Evolutionary conservation across 1,284 basidiomycete species (phyloP), one percentile per base, ranked within the genome.

Genomic region (Heterobasidion parviporum): DNA sequence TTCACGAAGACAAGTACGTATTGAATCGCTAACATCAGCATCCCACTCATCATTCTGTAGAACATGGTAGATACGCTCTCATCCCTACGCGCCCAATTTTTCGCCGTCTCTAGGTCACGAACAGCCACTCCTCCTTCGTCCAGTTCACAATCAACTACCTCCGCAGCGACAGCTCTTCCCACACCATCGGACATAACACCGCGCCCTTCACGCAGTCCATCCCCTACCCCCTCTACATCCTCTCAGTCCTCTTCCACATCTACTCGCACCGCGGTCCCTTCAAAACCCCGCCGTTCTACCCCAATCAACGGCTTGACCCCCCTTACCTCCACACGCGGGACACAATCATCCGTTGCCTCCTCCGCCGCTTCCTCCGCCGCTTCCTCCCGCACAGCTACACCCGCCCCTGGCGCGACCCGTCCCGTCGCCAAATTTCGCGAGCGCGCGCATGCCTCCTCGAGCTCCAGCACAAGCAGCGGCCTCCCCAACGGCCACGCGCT

Each of bases 1-100:
- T 0, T 69, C 73, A 14, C 71, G 68, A 51, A 74, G 81, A 66
- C 72, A 78, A 72, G 89, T 89, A 66, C 57, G 79, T 64, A 8
- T 12, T 8, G 16, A 26, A 34, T 34, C 10, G 16, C 18, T 43
- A 7, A 34, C 12, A 15, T 35, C 20, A 7, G 8, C 34, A 32
- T 43, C 6, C 16, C 26, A 46, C 48, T 57, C 44, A 38, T 41
- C 51, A 9, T 34, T 20, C 43, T 33, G 4, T 14, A 58, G 56
- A 54, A 54, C 38, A 50, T 59, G 16, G 20, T 54, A 2, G 52
- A 55, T 45, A 44, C 56, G 0, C 60, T 64, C 6, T 50, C 56
- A 15, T 50, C 51, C 10, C 18, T 62, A 14, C 55, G 55, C n/a
- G 35, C 50, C 16, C 51, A 57, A 20, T 53, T 50, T 10, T 32